Evolutionary conservation across 768 basidiomycete genomes (phyloP), one percentile per base, ranked within the genome.

Genomic region (Trametes punicea): DNA sequence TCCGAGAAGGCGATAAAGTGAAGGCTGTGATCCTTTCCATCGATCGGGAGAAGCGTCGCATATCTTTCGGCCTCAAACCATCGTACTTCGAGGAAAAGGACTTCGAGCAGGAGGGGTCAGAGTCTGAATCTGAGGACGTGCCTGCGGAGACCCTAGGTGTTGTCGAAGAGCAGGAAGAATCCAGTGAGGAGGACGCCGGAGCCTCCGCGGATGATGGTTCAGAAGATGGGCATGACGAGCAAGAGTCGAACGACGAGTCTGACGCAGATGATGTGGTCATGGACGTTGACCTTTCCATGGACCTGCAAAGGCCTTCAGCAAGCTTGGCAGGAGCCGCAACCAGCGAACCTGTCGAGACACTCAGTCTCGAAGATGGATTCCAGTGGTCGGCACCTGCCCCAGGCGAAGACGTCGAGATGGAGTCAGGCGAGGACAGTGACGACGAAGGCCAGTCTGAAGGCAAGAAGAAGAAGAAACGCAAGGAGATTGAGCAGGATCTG

Each of bases 1-100:
- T 98, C 78, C 81, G 85, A 27, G 87, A 88, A 69, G 93, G 93
- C 5, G 93, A 98, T 70, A 79, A 77, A 34, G 90, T 98, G 57
- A 90, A 87, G 69, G 90, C 88, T 1, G 69, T 86, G 46, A 79
- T 99, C 39, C 70, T 87, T 33, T 80, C 80, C 8, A 77, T 95
- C 50, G 87, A 94, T 60, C 77, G 79, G 25, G 85, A 86, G 55
- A 90, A 87, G 64, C 84, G 85, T 41, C 92, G 93, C 56, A 77
- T 99, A 53, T 87, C 90, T 47, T 78, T 88, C 53, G 79, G 84
- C 33, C 75, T 98, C 54, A 98, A 96, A 69, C 90, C 92, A 23
- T 96, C 93, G 25, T 84, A 89, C 69, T 95, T 97, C 69, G 71
- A 66, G 39, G 83, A 82, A 23, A 83, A 85, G 42, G 88, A 88